Evolutionary conservation across 1,139 yeast genomes (phyloP), one percentile per base, ranked within the genome.

Genomic region (Hyphopichia buzzinii): DNA sequence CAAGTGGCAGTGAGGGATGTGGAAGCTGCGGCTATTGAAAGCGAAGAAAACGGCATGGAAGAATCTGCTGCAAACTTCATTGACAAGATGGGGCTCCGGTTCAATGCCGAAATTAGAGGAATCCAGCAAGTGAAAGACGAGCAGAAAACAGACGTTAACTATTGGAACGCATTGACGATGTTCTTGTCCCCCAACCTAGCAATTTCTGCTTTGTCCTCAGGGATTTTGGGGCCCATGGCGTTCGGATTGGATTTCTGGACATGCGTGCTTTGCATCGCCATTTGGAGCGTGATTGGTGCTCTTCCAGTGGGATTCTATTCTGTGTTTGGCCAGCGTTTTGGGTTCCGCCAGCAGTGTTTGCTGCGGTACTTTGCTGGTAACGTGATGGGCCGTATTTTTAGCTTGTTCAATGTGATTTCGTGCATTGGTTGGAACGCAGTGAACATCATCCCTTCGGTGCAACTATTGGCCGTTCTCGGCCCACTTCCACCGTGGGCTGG

Each of bases 351-450:
- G 41, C 63, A 59, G 44, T 54, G 63, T 19, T 43, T 59, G 34
- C 53, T 62, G 8, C 46, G 67, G 27, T 62, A 53, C 39, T 51
- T 63, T 19, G 54, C 62, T 5, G 69, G 69, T 4, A 57, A 59
- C 35, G 44, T 50, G 24, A 56, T 59, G 50, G 65, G 63, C 2
- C 47, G 67, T 34, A 31, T 59, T 4, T 62, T 62, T 45, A 62
- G 67, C 5, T 38, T 61, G 6, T 52, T 63, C 37, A 59, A 59
- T 34, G 59, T 59, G 26, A 62, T 89, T 51, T 94, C 96, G 12
- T 87, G 96, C 74, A 77, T 89, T 44, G 97, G 97, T 47, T 89
- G 97, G 97, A 89, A 95, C 62, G 87, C 95, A 13, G 94, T 88
- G 32, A 90, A 89, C 63, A 85, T 88, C 46, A 86, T 89, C 79